Evolutionary conservation across 257 asterid species (phyloP).

Genomic region (Solanum pinnatisectum): DNA sequence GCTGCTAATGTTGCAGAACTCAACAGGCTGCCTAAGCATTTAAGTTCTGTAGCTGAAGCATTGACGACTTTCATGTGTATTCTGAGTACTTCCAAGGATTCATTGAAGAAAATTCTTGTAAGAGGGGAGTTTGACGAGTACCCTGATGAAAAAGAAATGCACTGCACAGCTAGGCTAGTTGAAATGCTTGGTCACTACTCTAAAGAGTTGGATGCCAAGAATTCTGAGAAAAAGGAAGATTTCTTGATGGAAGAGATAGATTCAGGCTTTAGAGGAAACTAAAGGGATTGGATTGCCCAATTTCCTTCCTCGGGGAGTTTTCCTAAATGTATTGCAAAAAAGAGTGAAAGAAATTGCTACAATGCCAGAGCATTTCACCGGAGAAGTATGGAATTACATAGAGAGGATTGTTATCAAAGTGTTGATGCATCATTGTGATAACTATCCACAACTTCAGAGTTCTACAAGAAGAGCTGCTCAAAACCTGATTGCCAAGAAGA

Average conservation of each 20-base stretch:
- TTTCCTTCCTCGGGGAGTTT: constrained; percentile 19
- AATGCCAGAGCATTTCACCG: background rate
- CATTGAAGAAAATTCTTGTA: constrained; percentile 16
- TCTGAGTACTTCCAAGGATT: constrained; percentile 18
- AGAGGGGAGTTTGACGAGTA: constrained; percentile 27
- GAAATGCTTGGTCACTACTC: constrained; percentile 21
- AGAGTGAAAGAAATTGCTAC: constrained; percentile 5
- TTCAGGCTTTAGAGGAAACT: constrained; percentile 14
- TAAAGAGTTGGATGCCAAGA: background rate
- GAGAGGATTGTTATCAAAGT: too few relatives aligned
- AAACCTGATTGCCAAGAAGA: too few relatives aligned
- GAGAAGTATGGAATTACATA: too few relatives aligned
- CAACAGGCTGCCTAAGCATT: constrained; percentile 12
- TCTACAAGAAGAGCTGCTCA: too few relatives aligned
- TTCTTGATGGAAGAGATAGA: constrained; percentile 32
- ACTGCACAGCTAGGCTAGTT: constrained; percentile 21
- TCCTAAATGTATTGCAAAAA: constrained; percentile 12
- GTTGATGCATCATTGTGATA: too few relatives aligned
- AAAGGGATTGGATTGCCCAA: constrained; percentile 18
- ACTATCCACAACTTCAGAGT: too few relatives aligned
- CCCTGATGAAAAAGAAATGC: constrained; percentile 25
- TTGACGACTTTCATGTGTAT: constrained; percentile 17
- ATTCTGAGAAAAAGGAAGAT: background rate
- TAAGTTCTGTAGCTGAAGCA: constrained; percentile 19
- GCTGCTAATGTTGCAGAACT: constrained; percentile 7